These are phyloP conservation scores for Metschnikowia noctiluminum DNA, from an alignment of 805 yeast species.

Conservation along the genomic window DNA sequence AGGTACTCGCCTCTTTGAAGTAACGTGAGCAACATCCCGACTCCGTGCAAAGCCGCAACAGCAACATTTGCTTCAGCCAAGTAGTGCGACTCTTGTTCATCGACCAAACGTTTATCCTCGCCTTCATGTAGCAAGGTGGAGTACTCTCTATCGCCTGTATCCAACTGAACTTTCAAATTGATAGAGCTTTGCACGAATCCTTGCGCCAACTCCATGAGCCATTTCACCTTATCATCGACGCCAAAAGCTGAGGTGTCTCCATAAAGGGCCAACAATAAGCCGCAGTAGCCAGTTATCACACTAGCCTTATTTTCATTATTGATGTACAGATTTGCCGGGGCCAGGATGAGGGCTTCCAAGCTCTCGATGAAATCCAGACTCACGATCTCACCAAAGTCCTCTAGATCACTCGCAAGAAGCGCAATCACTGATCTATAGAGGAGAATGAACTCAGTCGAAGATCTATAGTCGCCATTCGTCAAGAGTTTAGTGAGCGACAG, in stretches of 20 bases:
- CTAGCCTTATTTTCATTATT: constrained; percentile 38
- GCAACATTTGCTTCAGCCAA: constrained; percentile 36
- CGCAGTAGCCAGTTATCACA: constrained; percentile 36
- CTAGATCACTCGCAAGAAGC: constrained; percentile 46
- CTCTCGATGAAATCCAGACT: constrained; percentile 28
- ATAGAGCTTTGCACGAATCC: constrained; percentile 31
- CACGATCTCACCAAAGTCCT: constrained; percentile 44
- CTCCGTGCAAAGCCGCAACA: constrained; percentile 44
- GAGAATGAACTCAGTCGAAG: constrained; percentile 39
- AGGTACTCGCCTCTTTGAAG: constrained; percentile 41
- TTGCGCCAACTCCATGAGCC: constrained; percentile 45
- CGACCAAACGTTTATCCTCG: constrained; percentile 33
- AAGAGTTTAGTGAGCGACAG: constrained; percentile 34
- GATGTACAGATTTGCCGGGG: constrained; percentile 32
- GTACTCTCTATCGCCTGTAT: constrained; percentile 42
- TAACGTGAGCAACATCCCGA: constrained; percentile 43
- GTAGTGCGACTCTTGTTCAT: constrained; percentile 30
- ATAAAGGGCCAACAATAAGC: constrained; percentile 41
- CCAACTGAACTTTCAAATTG: constrained; percentile 29
- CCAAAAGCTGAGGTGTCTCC: constrained; percentile 51
- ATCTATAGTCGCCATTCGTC: constrained; percentile 29
- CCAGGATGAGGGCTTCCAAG: constrained; percentile 29
- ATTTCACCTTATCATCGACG: constrained; percentile 41
- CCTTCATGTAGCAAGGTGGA: constrained; percentile 38
- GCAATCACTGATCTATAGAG: constrained; percentile 41